These are phyloP conservation scores for Penicillium diatomitis DNA, from an alignment of 495 filamentous ascomycete species.

Conservation along the genomic window DNA sequence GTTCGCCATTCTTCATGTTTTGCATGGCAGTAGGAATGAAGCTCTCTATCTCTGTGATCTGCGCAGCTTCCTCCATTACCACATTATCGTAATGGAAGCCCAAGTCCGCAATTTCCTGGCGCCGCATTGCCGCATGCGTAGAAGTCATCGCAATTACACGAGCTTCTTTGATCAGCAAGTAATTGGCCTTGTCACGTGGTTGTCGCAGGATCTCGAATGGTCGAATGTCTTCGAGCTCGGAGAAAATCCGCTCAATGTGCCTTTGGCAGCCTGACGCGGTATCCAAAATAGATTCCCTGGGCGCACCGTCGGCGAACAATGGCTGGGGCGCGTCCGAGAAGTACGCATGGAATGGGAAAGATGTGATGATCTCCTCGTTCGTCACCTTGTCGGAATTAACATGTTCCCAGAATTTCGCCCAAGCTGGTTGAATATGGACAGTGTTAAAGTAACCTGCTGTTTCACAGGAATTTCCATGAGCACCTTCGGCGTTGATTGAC, in stretches of 20 bases:
- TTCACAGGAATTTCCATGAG: conserved; percentile 91
- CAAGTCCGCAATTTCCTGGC: conserved; percentile 79
- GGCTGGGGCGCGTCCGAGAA: conserved; percentile 85
- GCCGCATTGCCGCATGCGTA: conserved; percentile 95
- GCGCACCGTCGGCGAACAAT: conserved; percentile 57
- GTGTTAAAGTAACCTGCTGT: conserved; percentile 93
- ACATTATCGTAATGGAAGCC: conserved; percentile 98
- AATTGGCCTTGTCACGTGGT: conserved; percentile 87
- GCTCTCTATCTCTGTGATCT: conserved; percentile 95
- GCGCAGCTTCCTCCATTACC: conserved; percentile 97
- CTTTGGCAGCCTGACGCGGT: conserved; percentile 78
- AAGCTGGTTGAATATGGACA: conserved; percentile 81
- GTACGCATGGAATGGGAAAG: conserved; percentile 84
- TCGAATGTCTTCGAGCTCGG: conserved; percentile 83
- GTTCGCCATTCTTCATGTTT: conserved; percentile 58
- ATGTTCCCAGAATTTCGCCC: conserved; percentile 72
- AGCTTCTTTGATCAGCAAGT: conserved; percentile 88
- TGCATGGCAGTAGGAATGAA: conserved; percentile 92
- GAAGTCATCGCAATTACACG: conserved; percentile 97
- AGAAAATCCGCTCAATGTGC: conserved; percentile 86
- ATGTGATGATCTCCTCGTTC: conserved; percentile 53
- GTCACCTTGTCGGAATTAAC: conserved; percentile 41
- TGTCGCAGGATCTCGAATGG: conserved; percentile 90
- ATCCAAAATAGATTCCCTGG: conserved; percentile 63
- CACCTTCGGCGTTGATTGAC: conserved; percentile 76